Conservation (phyloP, 2,329 filamentous ascomycete genomes). For the Myriosclerotinia duriaeana region DNA sequence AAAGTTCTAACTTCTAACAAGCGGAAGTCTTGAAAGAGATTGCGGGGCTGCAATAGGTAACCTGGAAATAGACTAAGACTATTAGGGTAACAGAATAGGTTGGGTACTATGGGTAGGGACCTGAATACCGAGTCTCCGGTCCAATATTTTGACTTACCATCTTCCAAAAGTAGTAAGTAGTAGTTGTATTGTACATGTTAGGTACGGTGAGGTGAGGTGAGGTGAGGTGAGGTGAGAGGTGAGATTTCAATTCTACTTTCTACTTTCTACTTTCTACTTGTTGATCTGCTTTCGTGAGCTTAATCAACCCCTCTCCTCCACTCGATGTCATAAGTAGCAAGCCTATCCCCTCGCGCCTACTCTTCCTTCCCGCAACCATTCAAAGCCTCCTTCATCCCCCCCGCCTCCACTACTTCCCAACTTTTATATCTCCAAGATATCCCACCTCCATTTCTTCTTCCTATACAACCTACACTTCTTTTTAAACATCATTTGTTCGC, state of each 20-base stretch:
- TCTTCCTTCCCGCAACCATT: neutral
- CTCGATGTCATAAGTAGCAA: neutral
- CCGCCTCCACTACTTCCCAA: conserved; percentile 1
- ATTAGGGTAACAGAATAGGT: too few relatives aligned
- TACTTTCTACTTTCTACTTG: neutral
- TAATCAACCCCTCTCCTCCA: neutral
- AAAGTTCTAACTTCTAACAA: neutral
- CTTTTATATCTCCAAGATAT: conserved; percentile 6
- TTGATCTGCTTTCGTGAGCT: neutral
- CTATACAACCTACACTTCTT: conserved; percentile 8
- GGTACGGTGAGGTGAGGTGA: too few relatives aligned
- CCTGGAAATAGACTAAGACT: neutral
- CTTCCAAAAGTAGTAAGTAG: too few relatives aligned
- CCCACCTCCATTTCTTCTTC: neutral
- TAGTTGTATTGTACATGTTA: neutral
- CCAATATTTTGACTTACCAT: too few relatives aligned
- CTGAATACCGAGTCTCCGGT: neutral
- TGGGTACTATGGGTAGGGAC: neutral
- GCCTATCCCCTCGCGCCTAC: conserved; percentile 3
- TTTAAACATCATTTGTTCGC: neutral
- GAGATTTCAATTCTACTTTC: neutral
- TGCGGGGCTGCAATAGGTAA: neutral
- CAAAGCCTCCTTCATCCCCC: conserved; percentile 15
- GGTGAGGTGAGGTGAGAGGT: neutral
- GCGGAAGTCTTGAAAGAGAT: neutral